Evolutionary conservation across 2,329 filamentous ascomycete genomes (phyloP), one percentile per base, ranked within the genome.

Genomic region (Pseudocercospora vitis): DNA sequence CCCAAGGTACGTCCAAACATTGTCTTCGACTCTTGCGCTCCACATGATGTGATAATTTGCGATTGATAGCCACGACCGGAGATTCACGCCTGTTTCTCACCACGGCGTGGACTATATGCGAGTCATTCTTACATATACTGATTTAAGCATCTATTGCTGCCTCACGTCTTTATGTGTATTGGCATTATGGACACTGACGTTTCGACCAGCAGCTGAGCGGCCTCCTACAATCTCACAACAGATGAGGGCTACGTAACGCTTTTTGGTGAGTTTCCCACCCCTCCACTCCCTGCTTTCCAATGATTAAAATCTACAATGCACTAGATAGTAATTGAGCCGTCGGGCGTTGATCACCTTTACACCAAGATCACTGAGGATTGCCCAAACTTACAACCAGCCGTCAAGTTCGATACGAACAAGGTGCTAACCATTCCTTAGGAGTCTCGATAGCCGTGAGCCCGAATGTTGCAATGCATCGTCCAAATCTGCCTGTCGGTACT

Each of bases 121-220:
- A 95, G 89, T 91, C 76, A 85, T 83, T 71, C 91, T 96, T 96
- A 96, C 91, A 95, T 96, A 95, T 96, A 89, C 91, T 96, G 91
- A 96, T 47, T 49, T 7, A 19, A 7, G 23, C 37, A 16, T 23
- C 16, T 19, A 12, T n/a, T 3, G 9, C 37, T 19, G n/a, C 37
- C n/a, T 8, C 19, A 16, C 21, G 9, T 19, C 21, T 40, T 8
- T 23, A 4, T 21, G 37, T 12, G 19, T 40, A 5, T n/a, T 12
- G 33, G n/a, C 16, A n/a, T 5, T 7, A 19, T n/a, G 19, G 35
- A 23, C 9, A 40, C 48, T 31, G 21, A 48, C n/a, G 19, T n/a
- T 29, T 18, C 8, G 9, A 24, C 32, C 33, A 48, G 48, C 28
- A 35, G 7, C 2, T 24, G 23, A 21, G 51, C 50, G 26, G 26